Percentiles rank a stretch among this genome's conserved stretches.
These are phyloP conservation scores for Cymbidium sinense DNA, from an alignment of 106 monocot species.

Conservation along the genomic window DNA sequence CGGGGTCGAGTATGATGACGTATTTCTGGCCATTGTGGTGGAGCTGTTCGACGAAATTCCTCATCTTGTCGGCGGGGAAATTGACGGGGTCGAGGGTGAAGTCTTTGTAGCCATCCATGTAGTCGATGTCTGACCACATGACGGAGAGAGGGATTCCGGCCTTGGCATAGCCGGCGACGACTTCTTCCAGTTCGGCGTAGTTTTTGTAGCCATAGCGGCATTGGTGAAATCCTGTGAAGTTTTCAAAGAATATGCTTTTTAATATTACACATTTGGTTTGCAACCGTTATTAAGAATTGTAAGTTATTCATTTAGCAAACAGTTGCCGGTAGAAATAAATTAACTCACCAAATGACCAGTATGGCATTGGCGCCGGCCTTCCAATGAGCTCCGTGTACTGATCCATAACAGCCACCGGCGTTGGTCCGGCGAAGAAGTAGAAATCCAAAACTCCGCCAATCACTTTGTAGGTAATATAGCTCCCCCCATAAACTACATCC, in stretches of 20 bases:
- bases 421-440: conserved; percentile 51
- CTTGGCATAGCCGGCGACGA: conserved; percentile 47
- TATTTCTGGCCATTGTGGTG: conserved; percentile 68
- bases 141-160: conserved; percentile 59
- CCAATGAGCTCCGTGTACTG: conserved; percentile 60
- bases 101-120: conserved; percentile 83
- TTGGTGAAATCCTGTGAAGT: conserved; percentile 60
- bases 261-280: too few relatives aligned
- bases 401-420: conserved; percentile 28
- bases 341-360: conserved; percentile 70
- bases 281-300: too few relatives aligned
- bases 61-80: conserved; percentile 53
- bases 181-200: conserved; percentile 42
- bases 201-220: conserved; percentile 68
- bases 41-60: conserved; percentile 36
- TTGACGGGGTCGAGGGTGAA: conserved; percentile 77
- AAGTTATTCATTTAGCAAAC: neutral
- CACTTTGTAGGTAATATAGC: conserved; percentile 45
- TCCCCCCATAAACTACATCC: conserved; percentile 38
- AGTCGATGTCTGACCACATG: conserved; percentile 78
- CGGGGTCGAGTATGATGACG: conserved; percentile 75
- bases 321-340: neutral
- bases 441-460: conserved; percentile 55
- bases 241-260: neutral
- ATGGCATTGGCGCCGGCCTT: conserved; percentile 51